Conservation (phyloP, 2,329 filamentous ascomycete species). For the Polytolypa hystricis region DNA sequence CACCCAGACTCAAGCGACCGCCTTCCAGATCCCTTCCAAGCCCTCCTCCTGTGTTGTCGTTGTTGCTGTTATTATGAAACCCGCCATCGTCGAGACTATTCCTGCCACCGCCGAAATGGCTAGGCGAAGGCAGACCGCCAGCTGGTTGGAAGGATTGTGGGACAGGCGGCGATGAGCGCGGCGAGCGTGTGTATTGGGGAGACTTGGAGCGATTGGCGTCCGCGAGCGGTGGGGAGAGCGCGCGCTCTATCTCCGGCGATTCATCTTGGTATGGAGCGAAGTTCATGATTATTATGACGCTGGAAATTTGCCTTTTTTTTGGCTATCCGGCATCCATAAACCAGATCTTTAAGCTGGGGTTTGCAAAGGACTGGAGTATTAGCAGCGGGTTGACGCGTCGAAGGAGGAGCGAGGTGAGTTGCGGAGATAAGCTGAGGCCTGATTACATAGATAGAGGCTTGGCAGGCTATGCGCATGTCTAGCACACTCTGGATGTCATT, state of each 20-base stretch:
- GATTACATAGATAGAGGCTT: too few species aligned
- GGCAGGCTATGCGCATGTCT: too few species aligned
- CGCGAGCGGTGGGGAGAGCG: conserved; percentile 59
- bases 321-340: neutral
- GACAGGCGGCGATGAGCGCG: conserved; percentile 39
- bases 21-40: conserved; percentile 32
- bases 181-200: conserved; percentile 43
- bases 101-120: conserved; percentile 27
- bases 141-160: conserved; percentile 33
- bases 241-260: conserved; percentile 71
- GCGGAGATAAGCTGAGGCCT: too few species aligned
- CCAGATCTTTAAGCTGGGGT: neutral
- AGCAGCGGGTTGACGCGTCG: too few species aligned
- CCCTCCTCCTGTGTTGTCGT: conserved; percentile 17
- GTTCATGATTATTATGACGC: conserved; percentile 51
- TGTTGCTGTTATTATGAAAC: conserved; percentile 30
- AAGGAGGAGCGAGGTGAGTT: too few species aligned
- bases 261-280: conserved; percentile 96
- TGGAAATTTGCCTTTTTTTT: neutral
- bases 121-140: conserved; percentile 29
- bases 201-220: conserved; percentile 38
- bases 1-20: conserved; percentile 55
- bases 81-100: too few species aligned
- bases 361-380: too few species aligned
- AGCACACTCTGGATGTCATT: too few species aligned